Conservation (phyloP, 768 basidiomycete genomes). For the Mycena alexandri region DNA sequence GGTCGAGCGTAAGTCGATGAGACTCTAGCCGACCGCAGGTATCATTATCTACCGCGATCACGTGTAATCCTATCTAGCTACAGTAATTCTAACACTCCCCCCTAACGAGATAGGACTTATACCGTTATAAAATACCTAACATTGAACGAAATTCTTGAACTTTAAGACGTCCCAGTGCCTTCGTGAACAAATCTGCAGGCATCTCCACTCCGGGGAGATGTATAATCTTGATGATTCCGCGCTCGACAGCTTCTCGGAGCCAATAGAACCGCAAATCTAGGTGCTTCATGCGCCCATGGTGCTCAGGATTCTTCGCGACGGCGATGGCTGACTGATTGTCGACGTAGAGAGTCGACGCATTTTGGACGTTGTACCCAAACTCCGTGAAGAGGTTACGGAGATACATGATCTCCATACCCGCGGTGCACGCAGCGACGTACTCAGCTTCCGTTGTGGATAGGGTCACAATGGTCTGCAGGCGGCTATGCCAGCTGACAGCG, state of each 20-base stretch:
- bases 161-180: neutral
- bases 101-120: too few relatives aligned
- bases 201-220: neutral
- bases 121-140: too few relatives aligned
- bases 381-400: conserved; percentile 44
- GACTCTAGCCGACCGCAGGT: conserved; percentile 1
- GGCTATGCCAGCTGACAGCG: too few relatives aligned
- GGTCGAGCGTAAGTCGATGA: too few relatives aligned
- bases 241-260: too few relatives aligned
- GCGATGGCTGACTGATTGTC: neutral
- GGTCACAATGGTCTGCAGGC: too few relatives aligned
- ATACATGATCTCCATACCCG: conserved; percentile 48
- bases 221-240: neutral
- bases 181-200: neutral
- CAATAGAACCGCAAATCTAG: too few relatives aligned
- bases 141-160: too few relatives aligned
- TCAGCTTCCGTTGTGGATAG: too few relatives aligned
- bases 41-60: neutral
- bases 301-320: too few relatives aligned
- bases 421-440: neutral
- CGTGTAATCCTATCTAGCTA: conserved; percentile 1
- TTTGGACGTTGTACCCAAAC: conserved; percentile 34
- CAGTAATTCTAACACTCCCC: too few relatives aligned
- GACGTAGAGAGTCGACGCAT: neutral
- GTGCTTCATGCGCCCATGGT: too few relatives aligned